Evolutionary conservation across 208 protist genomes (phyloP), one percentile per base, ranked within the genome.

Genomic region (Trypanosoma melophagium): DNA sequence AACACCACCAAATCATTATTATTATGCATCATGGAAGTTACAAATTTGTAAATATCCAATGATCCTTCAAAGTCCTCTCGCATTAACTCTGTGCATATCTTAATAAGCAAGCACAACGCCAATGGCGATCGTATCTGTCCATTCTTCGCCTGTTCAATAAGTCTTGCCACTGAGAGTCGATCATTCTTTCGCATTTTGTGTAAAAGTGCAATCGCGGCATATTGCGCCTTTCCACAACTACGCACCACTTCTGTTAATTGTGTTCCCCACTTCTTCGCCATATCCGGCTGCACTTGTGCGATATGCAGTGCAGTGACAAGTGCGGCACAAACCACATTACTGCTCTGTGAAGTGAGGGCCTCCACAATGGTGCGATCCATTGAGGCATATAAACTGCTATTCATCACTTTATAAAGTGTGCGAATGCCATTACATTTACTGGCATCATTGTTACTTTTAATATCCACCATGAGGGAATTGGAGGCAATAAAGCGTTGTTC

Each of bases 281-380:
- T 82, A 16, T 97, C 92, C 16, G 79, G 74, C 57, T 90, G 68
- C 13, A 54, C 76, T 57, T 87, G 67, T 17, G 98, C 88, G 58
- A 99, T 92, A 83, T 99, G 98, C 22, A 98, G 87, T 62, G 93
- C 97, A 0, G 98, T 98, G n/a, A 99, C 94, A 1, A 99, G 79
- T n/a, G 98, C 97, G 13, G 98, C 92, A 42, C 84, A 97, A 12
- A 98, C 88, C 12, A 99, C 97, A 47, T 85, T 87, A 21, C 89
- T 83, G 77, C 98, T 97, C 52, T 86, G 89, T 50, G 99, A 98
- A 12, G 98, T 98, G 71, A 99, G 92, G 50, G 88, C 85, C 81
- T 99, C 97, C 60, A 98, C 97, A 44, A 99, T 92, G 73, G 97
- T 98, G 59, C 98, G 90, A 61, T 99, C 98, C 59, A 99, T 87